Conservation (phyloP, 495 filamentous ascomycete species). For the Penicillium coffeae region DNA sequence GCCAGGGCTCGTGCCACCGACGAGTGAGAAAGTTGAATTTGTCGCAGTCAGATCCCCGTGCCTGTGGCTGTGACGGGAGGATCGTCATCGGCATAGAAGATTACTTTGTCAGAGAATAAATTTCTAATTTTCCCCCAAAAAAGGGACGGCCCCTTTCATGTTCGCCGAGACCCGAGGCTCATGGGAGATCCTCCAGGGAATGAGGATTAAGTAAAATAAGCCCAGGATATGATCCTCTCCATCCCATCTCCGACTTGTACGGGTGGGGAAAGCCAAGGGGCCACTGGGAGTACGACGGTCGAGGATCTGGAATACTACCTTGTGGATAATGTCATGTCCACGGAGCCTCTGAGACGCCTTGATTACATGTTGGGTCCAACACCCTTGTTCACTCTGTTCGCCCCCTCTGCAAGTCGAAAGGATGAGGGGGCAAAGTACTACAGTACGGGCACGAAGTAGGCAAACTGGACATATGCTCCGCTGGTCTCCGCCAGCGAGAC, state of each 20-base stretch:
- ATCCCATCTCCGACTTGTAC: too few species aligned
- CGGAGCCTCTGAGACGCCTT: background rate
- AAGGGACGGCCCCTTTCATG: slow-evolving; percentile 2
- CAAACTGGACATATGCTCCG: background rate
- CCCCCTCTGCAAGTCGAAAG: too few species aligned
- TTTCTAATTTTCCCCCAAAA: too few species aligned
- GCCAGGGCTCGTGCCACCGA: slow-evolving; percentile 12
- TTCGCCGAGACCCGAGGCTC: slow-evolving; percentile 16
- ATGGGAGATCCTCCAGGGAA: slow-evolving; percentile 7
- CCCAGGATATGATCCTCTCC: slow-evolving; percentile 14
- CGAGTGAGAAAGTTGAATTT: slow-evolving; percentile 8
- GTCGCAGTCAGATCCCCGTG: slow-evolving; percentile 3
- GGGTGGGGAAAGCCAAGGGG: slow-evolving; percentile 11
- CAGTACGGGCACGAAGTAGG: background rate
- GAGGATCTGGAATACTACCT: background rate
- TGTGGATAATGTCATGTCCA: background rate
- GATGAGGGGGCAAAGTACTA: too few species aligned
- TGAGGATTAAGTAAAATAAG: slow-evolving; percentile 16
- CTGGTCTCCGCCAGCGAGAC: background rate
- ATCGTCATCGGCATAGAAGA: slow-evolving; percentile 9
- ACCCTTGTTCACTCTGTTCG: background rate
- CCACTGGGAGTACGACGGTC: background rate
- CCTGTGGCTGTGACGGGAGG: slow-evolving; percentile 16
- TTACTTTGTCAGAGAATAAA: too few species aligned
- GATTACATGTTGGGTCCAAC: background rate